These are phyloP conservation scores for Plasmodium inui DNA, from an alignment of 169 alveolate genomes.

Conservation along the genomic window DNA sequence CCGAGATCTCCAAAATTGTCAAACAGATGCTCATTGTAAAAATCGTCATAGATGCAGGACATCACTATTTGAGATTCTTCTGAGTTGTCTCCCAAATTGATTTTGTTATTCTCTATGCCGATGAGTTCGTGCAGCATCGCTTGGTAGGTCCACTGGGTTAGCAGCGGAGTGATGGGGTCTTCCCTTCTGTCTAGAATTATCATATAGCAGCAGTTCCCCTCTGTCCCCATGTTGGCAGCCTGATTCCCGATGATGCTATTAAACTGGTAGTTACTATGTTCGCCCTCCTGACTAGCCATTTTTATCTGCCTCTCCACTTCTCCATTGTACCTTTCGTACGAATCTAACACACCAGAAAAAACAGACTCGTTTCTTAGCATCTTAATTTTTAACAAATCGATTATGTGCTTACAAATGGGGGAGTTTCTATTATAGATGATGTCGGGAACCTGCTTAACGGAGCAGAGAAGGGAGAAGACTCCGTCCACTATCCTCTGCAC, in stretches of 20 bases:
- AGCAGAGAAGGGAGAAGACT: slow-evolving; percentile 32
- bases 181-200: slow-evolving; percentile 95
- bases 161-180: slow-evolving; percentile 96
- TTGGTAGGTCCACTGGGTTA: slow-evolving; percentile 97
- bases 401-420: slow-evolving; percentile 34
- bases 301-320: slow-evolving; percentile 74
- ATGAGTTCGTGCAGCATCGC: slow-evolving; percentile 97
- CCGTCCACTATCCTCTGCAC: slow-evolving; percentile 40
- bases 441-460: slow-evolving; percentile 46
- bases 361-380: slow-evolving; percentile 36
- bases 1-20: slow-evolving; percentile 95
- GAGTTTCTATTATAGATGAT: slow-evolving; percentile 55
- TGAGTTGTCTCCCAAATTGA: slow-evolving; percentile 79
- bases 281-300: slow-evolving; percentile 55
- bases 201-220: slow-evolving; percentile 81
- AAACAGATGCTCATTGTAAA: slow-evolving; percentile 91
- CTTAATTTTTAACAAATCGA: slow-evolving; percentile 34
- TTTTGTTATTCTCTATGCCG: slow-evolving; percentile 91
- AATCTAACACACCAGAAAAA: slow-evolving; percentile 47
- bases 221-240: slow-evolving; percentile 16
- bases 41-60: slow-evolving; percentile 92
- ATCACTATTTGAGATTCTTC: slow-evolving; percentile 60
- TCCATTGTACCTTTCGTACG: slow-evolving; percentile 76
- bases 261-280: slow-evolving; percentile 62
- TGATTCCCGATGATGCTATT: slow-evolving; percentile 60